Evolutionary conservation across 805 yeast species (phyloP).

Genomic region (Ogataea henricii): DNA sequence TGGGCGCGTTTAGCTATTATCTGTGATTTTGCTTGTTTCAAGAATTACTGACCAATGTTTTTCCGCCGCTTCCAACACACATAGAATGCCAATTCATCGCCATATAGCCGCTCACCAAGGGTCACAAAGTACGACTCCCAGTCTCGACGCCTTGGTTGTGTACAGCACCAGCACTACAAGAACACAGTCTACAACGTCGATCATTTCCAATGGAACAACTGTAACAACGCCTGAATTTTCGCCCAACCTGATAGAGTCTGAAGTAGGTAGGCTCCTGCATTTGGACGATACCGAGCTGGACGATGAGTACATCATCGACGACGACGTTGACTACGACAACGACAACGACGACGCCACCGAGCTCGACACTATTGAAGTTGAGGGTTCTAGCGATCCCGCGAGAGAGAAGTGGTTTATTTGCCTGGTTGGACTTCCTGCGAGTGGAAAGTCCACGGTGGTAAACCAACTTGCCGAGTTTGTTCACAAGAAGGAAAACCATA

Average conservation of each 20-base stretch:
- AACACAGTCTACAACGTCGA: conserved; percentile 27
- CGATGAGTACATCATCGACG: conserved; percentile 20
- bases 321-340: conserved; percentile 12
- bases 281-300: conserved; percentile 26
- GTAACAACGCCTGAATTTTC: conserved; percentile 35
- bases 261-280: conserved; percentile 31
- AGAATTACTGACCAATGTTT: not conserved
- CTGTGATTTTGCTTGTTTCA: not conserved
- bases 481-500: conserved; percentile 10
- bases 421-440: conserved; percentile 85
- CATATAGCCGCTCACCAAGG: conserved; percentile 15
- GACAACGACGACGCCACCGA: conserved; percentile 8
- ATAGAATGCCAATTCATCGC: conserved; percentile 28
- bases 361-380: conserved; percentile 9
- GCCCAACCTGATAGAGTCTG: conserved; percentile 31
- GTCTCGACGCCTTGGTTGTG: conserved; percentile 1
- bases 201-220: conserved; percentile 23
- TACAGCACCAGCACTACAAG: conserved; percentile 16
- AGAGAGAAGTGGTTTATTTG: conserved; percentile 35
- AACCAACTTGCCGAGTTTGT: conserved; percentile 31
- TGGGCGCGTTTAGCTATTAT: conserved; percentile 5
- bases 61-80: not conserved
- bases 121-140: conserved; percentile 3
- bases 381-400: conserved; percentile 7
- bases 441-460: conserved; percentile 72